Evolutionary conservation across 2,329 filamentous ascomycete genomes (phyloP), one percentile per base, ranked within the genome.

Genomic region (Beauveria australis): DNA sequence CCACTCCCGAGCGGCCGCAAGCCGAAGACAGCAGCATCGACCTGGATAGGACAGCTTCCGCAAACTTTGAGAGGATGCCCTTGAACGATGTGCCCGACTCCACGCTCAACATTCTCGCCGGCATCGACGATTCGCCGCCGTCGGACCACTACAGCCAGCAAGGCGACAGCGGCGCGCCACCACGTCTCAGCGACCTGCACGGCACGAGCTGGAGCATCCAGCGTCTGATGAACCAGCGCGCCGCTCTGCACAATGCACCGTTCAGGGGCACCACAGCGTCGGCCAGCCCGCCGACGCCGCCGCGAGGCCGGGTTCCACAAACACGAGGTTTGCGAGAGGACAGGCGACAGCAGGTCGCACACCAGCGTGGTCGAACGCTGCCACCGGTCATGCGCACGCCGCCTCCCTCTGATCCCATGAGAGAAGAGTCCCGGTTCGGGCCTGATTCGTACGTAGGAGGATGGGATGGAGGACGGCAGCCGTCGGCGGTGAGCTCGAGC

Each of bases 51-150:
- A 1, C 14, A 18, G 51, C 22, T 2, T 14, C 6, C 37, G 19
- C 16, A 5, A 6, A 37, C 16, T 18, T 28, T 3, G 19, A 46
- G 28, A 28, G 53, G 18, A 62, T 43, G 41, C 67, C 68, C 18
- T 52, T 70, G 19, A 63, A 53, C 46, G 67, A 67, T 53, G 52
- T 70, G 19, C 67, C 66, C n/a, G 62, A 64, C 26, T 65, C 67
- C 3, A 54, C 61, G 30, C 51, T 61, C 44, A 61, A 61, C 26
- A 52, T 46, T 5, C 52, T 61, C 2, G 53, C 59, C 10, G 33
- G 33, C 26, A 22, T 43, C 30, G 22, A 22, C n/a, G 46, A 40
- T n/a, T 30, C 59, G 37, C 9, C 26, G 10, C 16, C 47, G 16
- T 55, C 59, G 9, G 59, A 61, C 26, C 16, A 33, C n/a, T 46